Conservation (phyloP, 140 eudicot species). For the Ambrosia hybrid region DNA sequence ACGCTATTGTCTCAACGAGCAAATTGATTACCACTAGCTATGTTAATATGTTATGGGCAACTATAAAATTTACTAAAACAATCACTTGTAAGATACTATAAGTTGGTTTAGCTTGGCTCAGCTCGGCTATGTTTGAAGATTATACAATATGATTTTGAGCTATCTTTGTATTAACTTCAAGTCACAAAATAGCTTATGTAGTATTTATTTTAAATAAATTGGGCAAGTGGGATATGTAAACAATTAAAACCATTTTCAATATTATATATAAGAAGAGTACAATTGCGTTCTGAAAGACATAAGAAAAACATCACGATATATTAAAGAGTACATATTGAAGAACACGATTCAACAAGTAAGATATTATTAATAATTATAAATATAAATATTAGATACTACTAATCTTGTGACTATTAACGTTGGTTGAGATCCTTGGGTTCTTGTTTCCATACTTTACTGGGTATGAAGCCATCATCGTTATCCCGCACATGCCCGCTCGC, state of each 20-base stretch:
- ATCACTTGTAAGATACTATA: too few species aligned
- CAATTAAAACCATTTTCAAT: slow-evolving; percentile 11
- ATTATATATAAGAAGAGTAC: slow-evolving; percentile 22
- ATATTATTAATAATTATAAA: background rate
- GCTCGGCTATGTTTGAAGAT: too few species aligned
- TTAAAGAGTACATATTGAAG: slow-evolving; percentile 25
- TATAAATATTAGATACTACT: slow-evolving; percentile 25
- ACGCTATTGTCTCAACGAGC: too few species aligned
- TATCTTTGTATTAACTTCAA: too few species aligned
- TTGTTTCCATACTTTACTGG: slow-evolving; percentile 53
- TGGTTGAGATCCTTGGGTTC: slow-evolving; percentile 23
- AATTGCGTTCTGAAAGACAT: slow-evolving; percentile 9
- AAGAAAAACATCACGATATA: slow-evolving; percentile 30
- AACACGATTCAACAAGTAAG: background rate
- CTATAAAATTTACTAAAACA: too few species aligned
- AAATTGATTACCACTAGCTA: too few species aligned
- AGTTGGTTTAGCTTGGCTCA: too few species aligned
- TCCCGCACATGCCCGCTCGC: slow-evolving; percentile 73
- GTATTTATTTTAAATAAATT: too few species aligned
- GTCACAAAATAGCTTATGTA: too few species aligned
- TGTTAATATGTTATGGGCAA: too few species aligned
- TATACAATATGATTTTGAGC: too few species aligned
- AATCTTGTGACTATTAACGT: slow-evolving; percentile 26
- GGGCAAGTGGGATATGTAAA: background rate
- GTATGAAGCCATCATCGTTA: slow-evolving; percentile 70